Percentiles rank a stretch among this genome's conserved stretches.
Evolutionary conservation across 768 basidiomycete species (phyloP).

Genomic region (Tylopilus plumbeoviolaceoides): DNA sequence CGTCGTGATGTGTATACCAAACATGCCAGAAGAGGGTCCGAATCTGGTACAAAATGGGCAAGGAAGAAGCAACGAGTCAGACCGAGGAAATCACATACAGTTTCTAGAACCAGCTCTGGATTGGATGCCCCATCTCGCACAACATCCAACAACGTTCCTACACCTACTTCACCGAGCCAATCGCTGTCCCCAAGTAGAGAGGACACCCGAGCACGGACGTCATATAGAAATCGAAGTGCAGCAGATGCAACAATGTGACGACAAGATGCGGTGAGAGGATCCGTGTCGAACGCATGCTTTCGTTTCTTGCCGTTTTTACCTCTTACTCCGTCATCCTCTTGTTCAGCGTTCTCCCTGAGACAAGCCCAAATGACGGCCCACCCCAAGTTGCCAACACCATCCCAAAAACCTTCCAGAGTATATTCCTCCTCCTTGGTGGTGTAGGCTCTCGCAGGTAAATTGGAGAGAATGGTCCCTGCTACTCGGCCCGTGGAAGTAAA

Average conservation of each 20-base stretch:
- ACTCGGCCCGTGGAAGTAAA: conserved; percentile 45
- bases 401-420: conserved; percentile 24
- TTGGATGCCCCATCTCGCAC: conserved; percentile 29
- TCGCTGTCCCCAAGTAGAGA: conserved; percentile 31
- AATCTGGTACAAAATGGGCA: conserved; percentile 12
- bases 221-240: conserved; percentile 48
- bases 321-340: conserved; percentile 14
- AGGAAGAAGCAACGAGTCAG: not conserved
- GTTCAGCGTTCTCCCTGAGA: conserved; percentile 1
- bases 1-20: conserved; percentile 11
- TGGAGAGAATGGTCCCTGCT: conserved; percentile 47
- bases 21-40: conserved; percentile 29
- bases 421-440: conserved; percentile 30
- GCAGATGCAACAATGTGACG: conserved; percentile 35
- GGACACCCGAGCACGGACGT: conserved; percentile 21
- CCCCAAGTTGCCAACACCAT: conserved; percentile 27
- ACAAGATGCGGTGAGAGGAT: conserved; percentile 1
- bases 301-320: conserved; percentile 33
- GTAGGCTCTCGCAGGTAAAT: conserved; percentile 42
- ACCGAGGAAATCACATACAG: conserved; percentile 34
- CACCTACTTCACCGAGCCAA: conserved; percentile 14
- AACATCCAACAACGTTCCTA: conserved; percentile 25
- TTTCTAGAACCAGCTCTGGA: conserved; percentile 47
- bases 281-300: conserved; percentile 16
- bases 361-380: conserved; percentile 24